phyloP scores from a whole-genome alignment of 2,329 filamentous ascomycete species.

The Thielaviopsis punctulata region DNA sequence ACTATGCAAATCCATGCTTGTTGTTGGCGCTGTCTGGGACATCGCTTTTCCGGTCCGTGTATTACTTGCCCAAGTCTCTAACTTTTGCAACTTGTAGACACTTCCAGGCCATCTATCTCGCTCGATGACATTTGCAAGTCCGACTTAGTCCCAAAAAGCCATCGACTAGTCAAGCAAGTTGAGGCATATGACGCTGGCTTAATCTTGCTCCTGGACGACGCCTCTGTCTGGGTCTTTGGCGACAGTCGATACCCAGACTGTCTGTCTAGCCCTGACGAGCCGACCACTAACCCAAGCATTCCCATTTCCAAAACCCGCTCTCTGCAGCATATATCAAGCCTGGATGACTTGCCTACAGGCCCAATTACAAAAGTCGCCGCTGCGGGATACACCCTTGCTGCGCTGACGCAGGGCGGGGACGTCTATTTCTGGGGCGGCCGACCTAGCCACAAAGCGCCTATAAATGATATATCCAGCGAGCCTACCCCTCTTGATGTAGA shows the following conservation, averaged over 20 bases:
- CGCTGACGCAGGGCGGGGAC: constrained; percentile 38
- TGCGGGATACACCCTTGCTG: constrained; percentile 39
- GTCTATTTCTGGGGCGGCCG: constrained; percentile 43
- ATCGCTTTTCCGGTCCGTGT: too few species aligned
- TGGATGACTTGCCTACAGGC: constrained; percentile 33
- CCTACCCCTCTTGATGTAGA: constrained; percentile 30
- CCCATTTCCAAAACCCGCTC: background rate
- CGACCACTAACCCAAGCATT: background rate
- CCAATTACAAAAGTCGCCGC: constrained; percentile 35
- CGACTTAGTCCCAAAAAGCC: background rate
- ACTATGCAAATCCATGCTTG: background rate
- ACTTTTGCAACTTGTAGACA: background rate
- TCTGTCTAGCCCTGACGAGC: constrained; percentile 12
- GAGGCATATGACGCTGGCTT: constrained; percentile 33
- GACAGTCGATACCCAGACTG: constrained; percentile 40
- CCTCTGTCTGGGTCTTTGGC: constrained; percentile 35
- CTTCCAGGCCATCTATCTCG: background rate
- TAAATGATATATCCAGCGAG: constrained; percentile 11
- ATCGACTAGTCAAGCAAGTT: constrained; percentile 22
- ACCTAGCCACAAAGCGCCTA: constrained; percentile 8
- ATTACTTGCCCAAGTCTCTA: too few species aligned
- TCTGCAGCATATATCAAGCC: constrained; percentile 24
- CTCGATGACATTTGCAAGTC: background rate
- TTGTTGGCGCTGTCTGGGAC: background rate
- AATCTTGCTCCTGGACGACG: constrained; percentile 25